These are phyloP conservation scores for Tetracentron sinense DNA, from an alignment of 164 flowering plant species.

Conservation along the genomic window DNA sequence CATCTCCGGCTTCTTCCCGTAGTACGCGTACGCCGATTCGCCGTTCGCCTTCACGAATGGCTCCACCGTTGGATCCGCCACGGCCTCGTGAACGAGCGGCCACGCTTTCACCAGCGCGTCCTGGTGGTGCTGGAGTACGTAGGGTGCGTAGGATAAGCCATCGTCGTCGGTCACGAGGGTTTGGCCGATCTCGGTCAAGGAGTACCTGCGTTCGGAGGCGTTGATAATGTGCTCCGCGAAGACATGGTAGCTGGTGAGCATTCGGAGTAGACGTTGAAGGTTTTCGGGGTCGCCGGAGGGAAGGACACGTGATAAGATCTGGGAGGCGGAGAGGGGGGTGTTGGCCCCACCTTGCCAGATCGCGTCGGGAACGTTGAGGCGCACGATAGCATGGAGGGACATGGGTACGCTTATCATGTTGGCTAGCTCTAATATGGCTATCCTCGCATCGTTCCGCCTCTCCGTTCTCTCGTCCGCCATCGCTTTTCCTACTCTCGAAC, in stretches of 20 bases:
- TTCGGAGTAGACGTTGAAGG: slow-evolving; percentile 66
- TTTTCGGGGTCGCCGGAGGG: slow-evolving; percentile 40
- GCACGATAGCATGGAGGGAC: slow-evolving; percentile 66
- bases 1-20: slow-evolving; percentile 60
- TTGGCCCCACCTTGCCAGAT: slow-evolving; percentile 57
- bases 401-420: slow-evolving; percentile 82
- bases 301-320: slow-evolving; percentile 40
- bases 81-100: slow-evolving; percentile 59
- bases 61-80: slow-evolving; percentile 40
- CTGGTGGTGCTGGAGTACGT: slow-evolving; percentile 80
- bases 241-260: slow-evolving; percentile 59
- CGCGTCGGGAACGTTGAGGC: slow-evolving; percentile 63
- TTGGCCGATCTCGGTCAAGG: slow-evolving; percentile 50
- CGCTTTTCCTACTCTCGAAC: background rate
- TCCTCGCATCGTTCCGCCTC: slow-evolving; percentile 40
- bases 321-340: slow-evolving; percentile 57
- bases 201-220: slow-evolving; percentile 36
- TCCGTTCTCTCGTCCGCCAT: slow-evolving; percentile 30
- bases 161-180: slow-evolving; percentile 53
- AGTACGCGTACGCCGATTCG: slow-evolving; percentile 50
- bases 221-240: slow-evolving; percentile 44
- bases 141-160: slow-evolving; percentile 58
- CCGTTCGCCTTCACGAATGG: slow-evolving; percentile 71
- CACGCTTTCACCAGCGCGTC: slow-evolving; percentile 58
- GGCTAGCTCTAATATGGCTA: slow-evolving; percentile 58